Evolutionary conservation across 495 filamentous ascomycete species (phyloP), one percentile per base, ranked within the genome.

Genomic region (Aspergillus sparsus): DNA sequence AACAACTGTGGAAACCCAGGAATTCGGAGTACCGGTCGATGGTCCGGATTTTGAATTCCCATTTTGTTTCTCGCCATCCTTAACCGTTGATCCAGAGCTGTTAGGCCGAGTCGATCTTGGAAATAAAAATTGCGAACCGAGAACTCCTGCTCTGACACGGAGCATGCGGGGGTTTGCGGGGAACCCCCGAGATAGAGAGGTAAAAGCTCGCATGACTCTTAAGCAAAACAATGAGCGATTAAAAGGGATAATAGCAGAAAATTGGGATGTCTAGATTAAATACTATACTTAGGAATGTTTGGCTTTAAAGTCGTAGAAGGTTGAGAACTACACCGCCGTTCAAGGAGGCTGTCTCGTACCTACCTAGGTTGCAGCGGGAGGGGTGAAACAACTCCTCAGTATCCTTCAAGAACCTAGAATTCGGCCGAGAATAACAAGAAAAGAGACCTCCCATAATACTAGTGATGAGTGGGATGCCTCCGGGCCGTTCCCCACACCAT

Each of bases 1-100:
- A 49, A 68, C 53, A 41, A 78, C 70, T 35, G 68, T 67, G 3
- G 69, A 65, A 2, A 68, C 67, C 76, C 77, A 74, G n/a, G 67
- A 73, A 13, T 62, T 58, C 2, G 64, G 57, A 0, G 62, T 39
- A 18, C 42, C 53, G 8, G 44, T 35, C 18, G 72, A 65, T 3
- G 72, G 62, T 6, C 42, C 55, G 6, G 66, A 64, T 15, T 21
- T 51, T 8, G 61, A 57, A 27, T 53, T 62, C 12, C 58, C 53
- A 21, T 53, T 60, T 32, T 64, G 47, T 0, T 27, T 37, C 33
- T 62, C 56, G 18, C 15, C 55, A 32, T 8, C 52, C 31, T 61
- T 55, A 31, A 34, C 33, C n/a, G 45, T 55, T 13, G 62, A 49
- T 49, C 49, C 65, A 18, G 67, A 62, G 47, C 70, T 72, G 45